These are phyloP conservation scores for Fragilariopsis cylindrus DNA, from an alignment of 108 stramenopile species.

Conservation along the genomic window DNA sequence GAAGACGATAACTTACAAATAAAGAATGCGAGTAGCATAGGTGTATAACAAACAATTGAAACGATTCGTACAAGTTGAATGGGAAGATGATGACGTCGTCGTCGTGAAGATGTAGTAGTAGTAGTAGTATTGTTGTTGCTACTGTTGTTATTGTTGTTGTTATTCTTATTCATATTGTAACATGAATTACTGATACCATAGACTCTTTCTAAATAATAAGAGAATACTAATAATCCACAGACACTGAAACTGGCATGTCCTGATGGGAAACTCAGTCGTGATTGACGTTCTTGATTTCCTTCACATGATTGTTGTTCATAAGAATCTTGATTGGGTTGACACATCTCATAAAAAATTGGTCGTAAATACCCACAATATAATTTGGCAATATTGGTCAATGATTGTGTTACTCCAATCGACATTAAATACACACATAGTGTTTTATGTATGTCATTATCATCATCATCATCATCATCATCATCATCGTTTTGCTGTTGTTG, in stretches of 20 bases:
- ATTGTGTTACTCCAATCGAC: conserved; percentile 33
- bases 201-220: conserved; percentile 38
- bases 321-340: conserved; percentile 46
- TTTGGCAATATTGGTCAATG: conserved; percentile 44
- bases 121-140: background rate
- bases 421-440: conserved; percentile 44
- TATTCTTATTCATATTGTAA: background rate
- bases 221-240: conserved; percentile 44
- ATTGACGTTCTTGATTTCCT: conserved; percentile 4
- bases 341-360: conserved; percentile 54
- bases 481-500: too few species aligned
- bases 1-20: conserved; percentile 15
- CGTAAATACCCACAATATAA: conserved; percentile 57
- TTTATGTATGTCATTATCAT: conserved; percentile 18
- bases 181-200: conserved; percentile 12
- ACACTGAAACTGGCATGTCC: conserved; percentile 54
- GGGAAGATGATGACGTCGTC: background rate
- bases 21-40: conserved; percentile 48
- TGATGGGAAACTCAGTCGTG: conserved; percentile 52
- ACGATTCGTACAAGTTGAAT: conserved; percentile 4
- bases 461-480: conserved; percentile 13
- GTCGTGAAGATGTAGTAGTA: background rate
- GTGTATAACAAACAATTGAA: conserved; percentile 37
- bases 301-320: background rate
- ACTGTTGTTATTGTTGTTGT: background rate